Evolutionary conservation across 1,284 basidiomycete genomes (phyloP), one percentile per base, ranked within the genome.

Genomic region (Peniophora sp.): DNA sequence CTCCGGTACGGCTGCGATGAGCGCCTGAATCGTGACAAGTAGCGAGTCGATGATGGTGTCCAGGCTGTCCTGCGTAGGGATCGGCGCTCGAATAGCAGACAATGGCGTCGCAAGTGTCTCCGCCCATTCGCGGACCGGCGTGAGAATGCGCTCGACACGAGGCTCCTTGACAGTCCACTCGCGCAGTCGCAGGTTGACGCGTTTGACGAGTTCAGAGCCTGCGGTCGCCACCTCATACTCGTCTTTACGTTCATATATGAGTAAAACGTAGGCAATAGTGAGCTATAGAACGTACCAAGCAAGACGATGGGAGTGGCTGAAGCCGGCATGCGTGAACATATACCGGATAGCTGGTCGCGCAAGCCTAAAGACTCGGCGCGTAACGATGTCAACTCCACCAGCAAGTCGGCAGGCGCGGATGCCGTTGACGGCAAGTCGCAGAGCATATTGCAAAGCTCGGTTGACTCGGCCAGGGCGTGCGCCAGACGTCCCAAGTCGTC

Each of bases 11-110:
- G 38, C 45, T 20, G 56, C 48, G 38, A 81, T 66, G 58, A 89
- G 63, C 17, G 72, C 68, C 60, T 92, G 89, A 20, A 85, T 73
- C 24, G 74, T 73, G 41, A 88, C 66, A 32, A 92, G 75, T 44
- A 89, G 67, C 1, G 71, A 63, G 57, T 86, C 79, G 59, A 93
- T 77, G 53, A 89, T 60, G 11, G 55, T 32, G 47, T 77, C 68
- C 2, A 67, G 54, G 44, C 57, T 61, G 49, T 63, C 51, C 5
- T 19, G 47, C 5, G 22, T 47, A 19, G 12, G 38, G 27, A 5
- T 14, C 10, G 36, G 39, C 22, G 20, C 41, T 32, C 19, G 17
- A 8, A 12, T 3, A 12, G 22, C 27, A 10, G 27, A 10, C 48
- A 20, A 50, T 8, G 50, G 22, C 38, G 46, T 39, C 2, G 55